phyloP scores from a whole-genome alignment of 345 rosid species.

The Gossypium thurberi region DNA sequence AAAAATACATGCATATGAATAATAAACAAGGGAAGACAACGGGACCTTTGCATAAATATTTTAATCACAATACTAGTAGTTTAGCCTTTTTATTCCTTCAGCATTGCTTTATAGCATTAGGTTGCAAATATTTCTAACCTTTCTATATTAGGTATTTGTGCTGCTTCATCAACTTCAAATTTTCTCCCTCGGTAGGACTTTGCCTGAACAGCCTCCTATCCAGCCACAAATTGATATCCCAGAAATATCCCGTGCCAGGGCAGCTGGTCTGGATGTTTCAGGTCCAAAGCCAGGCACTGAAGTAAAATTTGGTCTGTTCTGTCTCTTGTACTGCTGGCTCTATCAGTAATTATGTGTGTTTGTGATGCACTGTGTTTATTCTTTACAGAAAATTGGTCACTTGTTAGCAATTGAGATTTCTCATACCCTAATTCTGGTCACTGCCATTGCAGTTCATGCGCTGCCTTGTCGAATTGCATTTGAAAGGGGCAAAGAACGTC shows the following conservation, averaged over 20 bases:
- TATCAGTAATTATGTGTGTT: background rate
- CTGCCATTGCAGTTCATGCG: slow-evolving; percentile 63
- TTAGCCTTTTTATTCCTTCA: background rate
- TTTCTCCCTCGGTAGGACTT: slow-evolving; percentile 66
- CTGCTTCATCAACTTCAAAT: slow-evolving; percentile 86
- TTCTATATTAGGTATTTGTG: slow-evolving; percentile 63
- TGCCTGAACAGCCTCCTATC: slow-evolving; percentile 74
- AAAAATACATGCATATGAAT: background rate
- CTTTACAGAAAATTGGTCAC: background rate
- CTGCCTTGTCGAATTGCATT: slow-evolving; percentile 90
- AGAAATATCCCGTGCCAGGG: slow-evolving; percentile 55
- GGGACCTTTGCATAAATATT: background rate
- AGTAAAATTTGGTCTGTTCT: slow-evolving; percentile 59
- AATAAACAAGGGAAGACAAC: background rate
- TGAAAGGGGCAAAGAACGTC: slow-evolving; percentile 89
- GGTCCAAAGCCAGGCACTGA: slow-evolving; percentile 83
- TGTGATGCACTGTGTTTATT: background rate
- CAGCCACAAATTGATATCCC: slow-evolving; percentile 37
- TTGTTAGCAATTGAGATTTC: background rate
- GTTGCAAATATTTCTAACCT: slow-evolving; percentile 14
- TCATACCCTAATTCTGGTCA: slow-evolving; percentile 21
- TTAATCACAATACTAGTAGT: background rate
- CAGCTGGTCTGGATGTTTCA: slow-evolving; percentile 59
- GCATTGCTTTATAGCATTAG: background rate
- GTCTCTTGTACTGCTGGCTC: background rate